These are phyloP conservation scores for Austroboletus novae-zelandiae DNA, from an alignment of 1,284 basidiomycete species.

Conservation along the genomic window DNA sequence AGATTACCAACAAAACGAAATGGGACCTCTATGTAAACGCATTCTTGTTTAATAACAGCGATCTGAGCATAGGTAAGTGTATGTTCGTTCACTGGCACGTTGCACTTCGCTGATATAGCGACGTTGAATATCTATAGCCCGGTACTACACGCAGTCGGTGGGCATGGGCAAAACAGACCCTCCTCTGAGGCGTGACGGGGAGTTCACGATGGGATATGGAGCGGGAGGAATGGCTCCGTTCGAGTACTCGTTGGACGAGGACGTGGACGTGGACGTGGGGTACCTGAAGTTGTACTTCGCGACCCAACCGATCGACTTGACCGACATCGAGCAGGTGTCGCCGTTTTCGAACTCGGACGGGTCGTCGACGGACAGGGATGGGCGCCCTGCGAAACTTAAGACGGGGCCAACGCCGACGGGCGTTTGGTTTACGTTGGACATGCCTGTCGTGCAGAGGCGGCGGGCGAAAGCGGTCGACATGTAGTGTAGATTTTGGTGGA, in stretches of 20 bases:
- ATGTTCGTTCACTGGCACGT: not conserved
- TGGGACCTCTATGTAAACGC: constrained; percentile 20
- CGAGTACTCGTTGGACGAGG: not conserved
- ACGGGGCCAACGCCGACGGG: not conserved
- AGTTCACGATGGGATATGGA: constrained; percentile 22
- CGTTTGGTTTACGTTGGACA: constrained; percentile 8
- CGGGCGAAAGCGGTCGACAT: not conserved
- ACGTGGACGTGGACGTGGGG: constrained; percentile 19
- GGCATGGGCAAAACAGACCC: not conserved
- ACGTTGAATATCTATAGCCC: constrained; percentile 1
- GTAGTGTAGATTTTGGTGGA: too few species aligned
- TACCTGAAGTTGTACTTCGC: constrained; percentile 24
- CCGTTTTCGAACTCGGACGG: constrained; percentile 6
- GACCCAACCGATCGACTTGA: constrained; percentile 15
- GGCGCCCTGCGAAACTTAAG: not conserved
- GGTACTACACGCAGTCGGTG: constrained; percentile 13
- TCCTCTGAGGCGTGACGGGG: constrained; percentile 2
- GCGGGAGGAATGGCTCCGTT: constrained; percentile 5
- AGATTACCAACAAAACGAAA: constrained; percentile 21
- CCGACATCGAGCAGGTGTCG: constrained; percentile 9
- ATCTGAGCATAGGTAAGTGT: constrained; percentile 15
- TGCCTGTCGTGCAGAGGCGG: constrained; percentile 12
- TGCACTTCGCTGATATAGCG: not conserved
- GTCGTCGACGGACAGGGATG: not conserved
- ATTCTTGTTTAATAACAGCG: constrained; percentile 23